phyloP scores from a whole-genome alignment of 2,329 filamentous ascomycete species.

The Trichoderma atroviride region DNA sequence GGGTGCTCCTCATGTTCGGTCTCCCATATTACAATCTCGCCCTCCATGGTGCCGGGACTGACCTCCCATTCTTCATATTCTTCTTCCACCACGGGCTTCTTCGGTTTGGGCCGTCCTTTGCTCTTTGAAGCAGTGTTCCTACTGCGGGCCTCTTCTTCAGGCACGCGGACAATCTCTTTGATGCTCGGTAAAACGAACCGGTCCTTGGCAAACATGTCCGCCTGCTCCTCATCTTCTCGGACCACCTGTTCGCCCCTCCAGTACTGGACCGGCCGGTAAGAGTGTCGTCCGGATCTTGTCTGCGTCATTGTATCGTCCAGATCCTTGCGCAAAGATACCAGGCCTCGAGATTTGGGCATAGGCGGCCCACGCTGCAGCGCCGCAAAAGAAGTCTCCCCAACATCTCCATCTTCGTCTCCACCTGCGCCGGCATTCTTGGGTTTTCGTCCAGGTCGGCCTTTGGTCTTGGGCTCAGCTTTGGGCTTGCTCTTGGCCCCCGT shows the following conservation, averaged over 20 bases:
- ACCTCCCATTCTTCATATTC: constrained; percentile 71
- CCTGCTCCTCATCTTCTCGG: constrained; percentile 63
- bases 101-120: constrained; percentile 38
- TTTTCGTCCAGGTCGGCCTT: constrained; percentile 34
- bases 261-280: constrained; percentile 76
- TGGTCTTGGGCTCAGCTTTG: constrained; percentile 34
- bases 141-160: constrained; percentile 55
- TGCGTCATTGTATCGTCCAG: constrained; percentile 54
- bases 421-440: constrained; percentile 30
- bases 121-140: constrained; percentile 28
- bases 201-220: constrained; percentile 46
- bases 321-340: constrained; percentile 55
- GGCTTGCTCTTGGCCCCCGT: constrained; percentile 23
- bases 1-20: constrained; percentile 57
- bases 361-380: constrained; percentile 59
- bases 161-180: constrained; percentile 74
- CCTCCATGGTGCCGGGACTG: constrained; percentile 64
- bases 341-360: constrained; percentile 56
- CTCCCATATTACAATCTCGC: constrained; percentile 67
- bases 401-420: constrained; percentile 44
- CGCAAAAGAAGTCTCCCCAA: constrained; percentile 50
- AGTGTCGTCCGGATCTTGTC: constrained; percentile 76
- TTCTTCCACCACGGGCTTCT: constrained; percentile 50
- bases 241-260: constrained; percentile 85
- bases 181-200: constrained; percentile 68